Evolutionary conservation across 495 filamentous ascomycete genomes (phyloP), one percentile per base, ranked within the genome.

Genomic region (Lineolata rhizophorae): DNA sequence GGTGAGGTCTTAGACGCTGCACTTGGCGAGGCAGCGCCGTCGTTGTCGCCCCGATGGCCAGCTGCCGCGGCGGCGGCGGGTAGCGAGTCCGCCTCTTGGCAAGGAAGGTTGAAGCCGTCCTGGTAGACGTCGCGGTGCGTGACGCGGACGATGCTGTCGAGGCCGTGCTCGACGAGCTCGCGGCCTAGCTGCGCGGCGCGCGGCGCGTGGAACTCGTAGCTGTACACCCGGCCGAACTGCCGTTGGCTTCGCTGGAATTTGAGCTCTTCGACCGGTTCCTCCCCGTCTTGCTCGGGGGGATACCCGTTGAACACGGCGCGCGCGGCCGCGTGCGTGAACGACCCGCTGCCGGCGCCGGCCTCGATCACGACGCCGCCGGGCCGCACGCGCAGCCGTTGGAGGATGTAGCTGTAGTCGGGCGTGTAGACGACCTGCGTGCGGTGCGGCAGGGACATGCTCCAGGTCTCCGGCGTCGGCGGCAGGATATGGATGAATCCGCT

Each of bases 371-470:
- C 65, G 6, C 62, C 66, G 2, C 87, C 90, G 0, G 87, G 82
- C 15, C 78, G 56, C 2, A 72, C 85, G 10, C 79, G 69, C 30
- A 97, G 60, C 29, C 82, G 64, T 47, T 93, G 81, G 15, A 97
- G 64, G 22, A 97, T 74, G 47, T 87, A 97, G 53, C 83, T 91
- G 55, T 91, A 92, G 51, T 97, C 87, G 6, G 90, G 82, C 1
- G 81, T 93, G 47, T 97, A 97, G 39, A 97, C 87, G 30, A 97
- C 85, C 53, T 97, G 87, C 5, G 87, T 97, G 30, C 87, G 65
- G 49, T 97, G 87, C 2, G 84, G 87, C 22, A 97, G 62, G 22
- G 74, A 79, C 17, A 66, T 55, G 0, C 90, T 97, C 87, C 87
- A 97, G 11, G 76, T 59, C 51, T 97, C 87, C 10, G 87, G 80